Conservation (phyloP, 768 basidiomycete genomes). For the Astraeus odoratus region DNA sequence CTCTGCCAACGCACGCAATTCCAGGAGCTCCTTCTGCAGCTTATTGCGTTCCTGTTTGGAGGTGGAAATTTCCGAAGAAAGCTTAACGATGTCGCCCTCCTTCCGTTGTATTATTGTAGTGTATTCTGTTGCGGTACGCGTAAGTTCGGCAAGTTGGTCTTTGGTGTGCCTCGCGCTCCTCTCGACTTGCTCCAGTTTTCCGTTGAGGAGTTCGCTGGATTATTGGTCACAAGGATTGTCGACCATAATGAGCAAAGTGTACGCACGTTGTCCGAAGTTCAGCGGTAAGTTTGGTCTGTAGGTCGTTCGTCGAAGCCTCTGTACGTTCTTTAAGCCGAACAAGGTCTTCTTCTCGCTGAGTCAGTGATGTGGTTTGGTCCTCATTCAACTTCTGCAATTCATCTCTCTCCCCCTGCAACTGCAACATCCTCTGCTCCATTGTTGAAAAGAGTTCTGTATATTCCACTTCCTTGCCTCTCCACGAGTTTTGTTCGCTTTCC, state of each 20-base stretch:
- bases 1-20: conserved; percentile 64
- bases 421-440: conserved; percentile 53
- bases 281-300: conserved; percentile 62
- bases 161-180: conserved; percentile 63
- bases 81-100: conserved; percentile 58
- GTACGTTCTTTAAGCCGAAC: conserved; percentile 66
- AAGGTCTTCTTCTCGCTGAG: conserved; percentile 78
- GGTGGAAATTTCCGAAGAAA: conserved; percentile 47
- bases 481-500: conserved; percentile 69
- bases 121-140: conserved; percentile 71
- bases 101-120: conserved; percentile 70
- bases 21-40: conserved; percentile 52
- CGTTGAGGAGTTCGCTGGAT: conserved; percentile 55
- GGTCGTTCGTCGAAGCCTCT: conserved; percentile 54
- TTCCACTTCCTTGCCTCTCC: conserved; percentile 58
- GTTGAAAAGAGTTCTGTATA: conserved; percentile 50
- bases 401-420: conserved; percentile 50
- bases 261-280: conserved; percentile 63
- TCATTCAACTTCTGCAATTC: conserved; percentile 59
- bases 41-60: conserved; percentile 49
- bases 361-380: conserved; percentile 60
- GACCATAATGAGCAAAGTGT: neutral
- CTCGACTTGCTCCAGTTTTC: conserved; percentile 56
- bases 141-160: conserved; percentile 71
- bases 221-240: neutral